These are phyloP conservation scores for Termitomyces sp. DNA, from an alignment of 768 basidiomycete species.

Conservation along the genomic window DNA sequence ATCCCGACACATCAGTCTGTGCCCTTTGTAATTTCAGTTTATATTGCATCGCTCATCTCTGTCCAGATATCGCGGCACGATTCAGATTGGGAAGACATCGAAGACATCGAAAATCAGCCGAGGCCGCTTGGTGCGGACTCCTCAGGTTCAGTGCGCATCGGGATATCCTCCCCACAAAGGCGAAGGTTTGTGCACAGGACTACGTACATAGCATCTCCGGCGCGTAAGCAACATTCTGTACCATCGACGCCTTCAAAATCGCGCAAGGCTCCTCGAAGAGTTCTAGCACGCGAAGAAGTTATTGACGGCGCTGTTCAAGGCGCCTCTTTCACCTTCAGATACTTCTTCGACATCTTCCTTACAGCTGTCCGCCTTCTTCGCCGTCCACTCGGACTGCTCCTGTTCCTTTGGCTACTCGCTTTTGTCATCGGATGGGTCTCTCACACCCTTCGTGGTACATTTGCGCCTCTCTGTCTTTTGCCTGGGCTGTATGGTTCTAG, in stretches of 20 bases:
- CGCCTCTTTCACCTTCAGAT: constrained; percentile 29
- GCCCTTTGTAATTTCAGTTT: background rate
- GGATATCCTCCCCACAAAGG: constrained; percentile 25
- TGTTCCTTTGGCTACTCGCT: constrained; percentile 51
- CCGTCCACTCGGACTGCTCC: constrained; percentile 50
- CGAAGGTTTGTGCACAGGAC: constrained; percentile 24
- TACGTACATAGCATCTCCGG: constrained; percentile 18
- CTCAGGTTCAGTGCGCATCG: constrained; percentile 13
- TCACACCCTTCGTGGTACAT: constrained; percentile 39
- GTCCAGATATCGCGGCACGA: constrained; percentile 7
- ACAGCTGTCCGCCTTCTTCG: constrained; percentile 49
- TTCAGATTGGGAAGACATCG: constrained; percentile 34
- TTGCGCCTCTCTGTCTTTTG: constrained; percentile 59
- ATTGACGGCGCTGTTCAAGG: constrained; percentile 28
- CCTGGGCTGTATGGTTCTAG: constrained; percentile 51
- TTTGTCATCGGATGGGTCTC: constrained; percentile 40
- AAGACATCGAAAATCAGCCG: constrained; percentile 16
- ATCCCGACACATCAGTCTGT: background rate
- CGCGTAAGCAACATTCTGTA: constrained; percentile 15
- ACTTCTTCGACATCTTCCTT: constrained; percentile 45
- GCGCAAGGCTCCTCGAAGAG: constrained; percentile 11
- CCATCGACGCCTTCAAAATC: constrained; percentile 11
- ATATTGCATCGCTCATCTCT: background rate
- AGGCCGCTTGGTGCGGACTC: constrained; percentile 10
- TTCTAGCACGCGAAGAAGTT: constrained; percentile 24